phyloP scores from a whole-genome alignment of 192 early-diverging fungal species.

The Coemansia sp. region DNA sequence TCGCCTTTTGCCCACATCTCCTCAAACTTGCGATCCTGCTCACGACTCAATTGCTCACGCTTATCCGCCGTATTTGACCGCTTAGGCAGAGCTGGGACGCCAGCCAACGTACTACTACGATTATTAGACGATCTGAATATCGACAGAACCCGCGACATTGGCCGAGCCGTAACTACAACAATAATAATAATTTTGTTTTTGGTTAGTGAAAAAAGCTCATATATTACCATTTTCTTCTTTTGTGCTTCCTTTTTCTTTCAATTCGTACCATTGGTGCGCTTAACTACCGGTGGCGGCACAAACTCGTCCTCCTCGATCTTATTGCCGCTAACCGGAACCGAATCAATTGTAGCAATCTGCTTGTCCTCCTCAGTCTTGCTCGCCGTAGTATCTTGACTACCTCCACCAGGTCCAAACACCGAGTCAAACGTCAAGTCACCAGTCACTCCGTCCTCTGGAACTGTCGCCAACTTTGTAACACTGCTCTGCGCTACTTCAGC shows the following conservation, averaged over 20 bases:
- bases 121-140: conserved; percentile 50
- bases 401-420: conserved; percentile 43
- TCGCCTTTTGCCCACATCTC: conserved; percentile 49
- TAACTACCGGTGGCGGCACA: conserved; percentile 56
- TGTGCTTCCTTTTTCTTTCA: not conserved
- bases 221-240: conserved; percentile 3
- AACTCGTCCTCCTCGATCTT: conserved; percentile 29
- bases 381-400: not conserved
- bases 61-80: conserved; percentile 25
- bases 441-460: not conserved
- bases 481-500: conserved; percentile 11
- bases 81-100: conserved; percentile 20
- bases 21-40: conserved; percentile 53
- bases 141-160: conserved; percentile 56
- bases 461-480: conserved; percentile 7
- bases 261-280: conserved; percentile 54
- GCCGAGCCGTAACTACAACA: conserved; percentile 49
- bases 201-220: not conserved
- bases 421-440: conserved; percentile 53
- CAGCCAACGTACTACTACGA: conserved; percentile 2
- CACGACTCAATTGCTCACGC: conserved; percentile 34
- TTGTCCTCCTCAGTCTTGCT: conserved; percentile 6
- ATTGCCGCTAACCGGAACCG: not conserved
- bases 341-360: not conserved
- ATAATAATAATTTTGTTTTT: not conserved